Conservation (phyloP, 371 early-diverging fungal species). For the Phascolomyces articulosus region DNA sequence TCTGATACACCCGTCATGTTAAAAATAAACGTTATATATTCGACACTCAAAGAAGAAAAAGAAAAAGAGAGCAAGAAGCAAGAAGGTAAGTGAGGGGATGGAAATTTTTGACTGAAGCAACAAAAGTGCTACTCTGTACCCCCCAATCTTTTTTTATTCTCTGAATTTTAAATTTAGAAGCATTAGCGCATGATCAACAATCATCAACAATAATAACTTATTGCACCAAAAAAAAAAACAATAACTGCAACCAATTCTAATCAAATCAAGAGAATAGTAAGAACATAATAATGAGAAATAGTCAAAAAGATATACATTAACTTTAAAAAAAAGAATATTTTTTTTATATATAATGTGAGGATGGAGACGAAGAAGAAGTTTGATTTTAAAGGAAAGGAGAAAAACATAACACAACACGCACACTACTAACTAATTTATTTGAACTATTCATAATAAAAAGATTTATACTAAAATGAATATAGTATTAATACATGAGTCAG, state of each 20-base stretch:
- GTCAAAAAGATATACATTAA: too few relatives aligned
- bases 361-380: too few relatives aligned
- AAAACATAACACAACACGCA: neutral
- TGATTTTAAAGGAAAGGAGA: too few relatives aligned
- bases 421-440: neutral
- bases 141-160: neutral
- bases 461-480: too few relatives aligned
- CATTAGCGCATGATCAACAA: neutral
- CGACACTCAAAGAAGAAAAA: neutral
- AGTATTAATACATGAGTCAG: too few relatives aligned
- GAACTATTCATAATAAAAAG: neutral
- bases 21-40: neutral
- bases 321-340: too few relatives aligned
- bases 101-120: too few relatives aligned
- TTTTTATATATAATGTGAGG: too few relatives aligned
- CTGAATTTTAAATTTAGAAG: neutral
- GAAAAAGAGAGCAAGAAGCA: neutral
- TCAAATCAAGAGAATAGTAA: too few relatives aligned
- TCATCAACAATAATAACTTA: neutral
- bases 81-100: neutral
- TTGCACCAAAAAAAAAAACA: too few relatives aligned
- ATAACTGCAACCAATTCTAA: too few relatives aligned
- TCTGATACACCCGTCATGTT: slow-evolving; percentile 2
- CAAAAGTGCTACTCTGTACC: neutral
- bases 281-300: too few relatives aligned